Evolutionary conservation across 2,329 filamentous ascomycete species (phyloP).

Genomic region (Colletotrichum sp.): DNA sequence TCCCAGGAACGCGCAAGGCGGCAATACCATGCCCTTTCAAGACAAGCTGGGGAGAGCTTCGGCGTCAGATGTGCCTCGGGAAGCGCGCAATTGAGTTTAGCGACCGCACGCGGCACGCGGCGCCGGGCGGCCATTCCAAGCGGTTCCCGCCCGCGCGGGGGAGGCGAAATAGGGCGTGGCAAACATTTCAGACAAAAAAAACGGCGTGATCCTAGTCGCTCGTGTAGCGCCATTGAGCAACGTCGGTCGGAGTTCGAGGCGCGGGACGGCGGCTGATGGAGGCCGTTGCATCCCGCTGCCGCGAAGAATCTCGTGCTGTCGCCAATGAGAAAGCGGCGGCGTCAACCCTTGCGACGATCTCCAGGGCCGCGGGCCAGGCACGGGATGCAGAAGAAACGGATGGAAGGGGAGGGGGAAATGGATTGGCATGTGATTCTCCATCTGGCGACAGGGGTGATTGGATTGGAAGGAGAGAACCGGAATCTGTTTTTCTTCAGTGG

Average conservation of each 20-base stretch:
- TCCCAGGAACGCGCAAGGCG: background rate
- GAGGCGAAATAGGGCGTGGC: background rate
- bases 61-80: background rate
- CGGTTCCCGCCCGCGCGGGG: background rate
- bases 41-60: background rate
- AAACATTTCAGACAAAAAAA: background rate
- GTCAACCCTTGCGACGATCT: constrained; percentile 7
- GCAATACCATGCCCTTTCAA: background rate
- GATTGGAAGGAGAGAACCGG: background rate
- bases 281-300: background rate
- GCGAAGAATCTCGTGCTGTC: background rate
- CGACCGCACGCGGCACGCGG: background rate
- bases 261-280: background rate
- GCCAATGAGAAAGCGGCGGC: background rate
- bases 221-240: background rate
- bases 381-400: background rate
- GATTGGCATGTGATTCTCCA: constrained; percentile 16
- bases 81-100: background rate
- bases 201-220: background rate
- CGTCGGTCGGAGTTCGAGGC: background rate
- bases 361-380: background rate
- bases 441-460: background rate
- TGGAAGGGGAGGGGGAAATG: background rate
- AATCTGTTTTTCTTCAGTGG: background rate
- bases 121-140: background rate